Base-by-base conservation (phyloP, 164 flowering plant genomes). In the grape (Vitis vinifera) region DNA sequence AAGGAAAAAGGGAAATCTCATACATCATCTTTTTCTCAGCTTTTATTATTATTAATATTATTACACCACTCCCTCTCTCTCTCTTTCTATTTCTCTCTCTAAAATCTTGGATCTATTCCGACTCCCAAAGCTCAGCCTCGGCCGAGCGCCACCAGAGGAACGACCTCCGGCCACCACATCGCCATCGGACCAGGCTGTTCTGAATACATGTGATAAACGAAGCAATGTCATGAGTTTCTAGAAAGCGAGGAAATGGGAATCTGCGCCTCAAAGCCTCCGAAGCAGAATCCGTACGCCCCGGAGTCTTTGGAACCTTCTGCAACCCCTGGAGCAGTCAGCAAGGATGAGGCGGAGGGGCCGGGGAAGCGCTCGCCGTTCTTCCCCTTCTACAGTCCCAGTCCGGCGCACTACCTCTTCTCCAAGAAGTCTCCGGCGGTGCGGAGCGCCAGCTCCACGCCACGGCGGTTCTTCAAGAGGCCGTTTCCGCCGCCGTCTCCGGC, bases 401-500 rank as follows among this genome's bases (percentile, higher is more conserved):
- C 91, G 1, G 81, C 87, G 12, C 84, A 65, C 55, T 62, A 31
- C 57, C 67, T 80, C 19, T 73, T 73, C 68, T 63, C 75, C 51
- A 75, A 73, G 53, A 78, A 76, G 29, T 72, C 77, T 30, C 62
- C 79, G 29, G 65, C 81, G 67, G 63, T 71, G 65, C 63, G 11
- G 51, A 71, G 74, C 71, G 73, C 76, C 16, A 76, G 30, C 50
- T 66, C 82, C 3, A 83, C 88, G 51, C 88, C 88, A 23, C 52
- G 76, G 71, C 65, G 83, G 51, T 65, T 83, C 29, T 82, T 85
- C 67, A 72, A 73, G 80, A 71, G 76, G 56, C 80, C 85, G 37
- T 81, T 82, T 60, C 82, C 83, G 4, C 92, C 92, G 56, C 88
- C 87, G 47, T 86, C 92, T 19, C 92, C 91, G 67, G 91, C 91